Percentiles rank a stretch among this genome's conserved stretches.
Evolutionary conservation across 108 stramenopile species (phyloP).

Genomic region (Nannochloropsis salina): DNA sequence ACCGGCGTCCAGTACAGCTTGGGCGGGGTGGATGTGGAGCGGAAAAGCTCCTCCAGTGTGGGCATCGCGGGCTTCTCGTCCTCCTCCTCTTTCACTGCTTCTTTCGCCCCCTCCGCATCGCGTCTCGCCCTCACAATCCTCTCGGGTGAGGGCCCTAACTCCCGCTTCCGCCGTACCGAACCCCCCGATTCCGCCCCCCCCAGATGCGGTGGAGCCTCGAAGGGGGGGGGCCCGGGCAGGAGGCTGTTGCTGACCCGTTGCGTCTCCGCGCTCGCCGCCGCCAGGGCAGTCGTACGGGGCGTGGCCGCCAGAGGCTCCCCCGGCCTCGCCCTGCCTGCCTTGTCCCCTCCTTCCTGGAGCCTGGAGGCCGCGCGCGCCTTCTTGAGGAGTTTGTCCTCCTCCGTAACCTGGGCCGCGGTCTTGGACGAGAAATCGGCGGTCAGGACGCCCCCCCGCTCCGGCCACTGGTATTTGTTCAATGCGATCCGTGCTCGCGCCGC

Average conservation of each 20-base stretch:
- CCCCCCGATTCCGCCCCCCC: not conserved
- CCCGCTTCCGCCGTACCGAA: not conserved
- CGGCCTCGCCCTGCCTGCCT: not conserved
- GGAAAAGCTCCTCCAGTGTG: slow-evolving; percentile 20
- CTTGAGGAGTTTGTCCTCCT: not conserved
- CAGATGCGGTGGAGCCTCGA: no score
- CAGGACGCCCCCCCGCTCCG: not conserved
- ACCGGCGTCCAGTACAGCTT: slow-evolving; percentile 14
- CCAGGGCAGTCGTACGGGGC: not conserved
- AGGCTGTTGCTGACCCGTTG: no score
- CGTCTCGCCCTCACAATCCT: not conserved
- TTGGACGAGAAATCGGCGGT: not conserved
- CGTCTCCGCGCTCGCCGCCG: no score
- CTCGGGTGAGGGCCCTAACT: not conserved
- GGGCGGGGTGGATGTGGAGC: slow-evolving; percentile 7
- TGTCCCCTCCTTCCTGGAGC: not conserved
- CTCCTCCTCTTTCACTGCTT: not conserved
- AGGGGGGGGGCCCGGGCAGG: no score
- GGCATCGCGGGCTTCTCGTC: not conserved
- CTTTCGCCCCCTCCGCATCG: not conserved
- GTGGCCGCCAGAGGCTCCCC: not conserved
- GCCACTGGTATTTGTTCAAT: not conserved
- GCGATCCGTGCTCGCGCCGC: not conserved
- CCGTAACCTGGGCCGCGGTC: not conserved
- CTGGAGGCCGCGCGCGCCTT: not conserved